These are phyloP conservation scores for Penicillium verrucosum DNA, from an alignment of 2,329 filamentous ascomycete genomes.

Conservation along the genomic window DNA sequence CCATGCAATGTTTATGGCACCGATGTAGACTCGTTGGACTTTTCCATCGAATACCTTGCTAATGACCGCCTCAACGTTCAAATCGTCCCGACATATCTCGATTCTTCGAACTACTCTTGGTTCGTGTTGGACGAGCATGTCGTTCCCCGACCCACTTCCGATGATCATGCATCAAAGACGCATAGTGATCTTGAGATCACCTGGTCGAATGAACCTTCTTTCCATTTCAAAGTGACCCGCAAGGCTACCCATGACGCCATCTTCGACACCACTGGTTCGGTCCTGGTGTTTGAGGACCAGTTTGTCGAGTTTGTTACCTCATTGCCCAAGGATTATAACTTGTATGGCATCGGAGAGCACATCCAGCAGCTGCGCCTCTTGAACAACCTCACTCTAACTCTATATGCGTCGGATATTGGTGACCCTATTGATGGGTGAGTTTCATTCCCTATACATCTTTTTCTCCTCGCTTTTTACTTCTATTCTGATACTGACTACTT, in stretches of 20 bases:
- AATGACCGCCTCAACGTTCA: constrained; percentile 65
- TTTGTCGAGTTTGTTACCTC: constrained; percentile 69
- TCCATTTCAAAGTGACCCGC: constrained; percentile 56
- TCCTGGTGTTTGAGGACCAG: constrained; percentile 71
- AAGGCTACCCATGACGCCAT: constrained; percentile 62
- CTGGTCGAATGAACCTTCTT: constrained; percentile 58
- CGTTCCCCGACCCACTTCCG: constrained; percentile 55
- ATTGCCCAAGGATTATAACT: constrained; percentile 68
- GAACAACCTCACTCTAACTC: constrained; percentile 67
- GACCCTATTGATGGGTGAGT: constrained; percentile 49
- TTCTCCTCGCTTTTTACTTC: not conserved
- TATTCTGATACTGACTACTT: not conserved
- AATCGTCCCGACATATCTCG: constrained; percentile 64
- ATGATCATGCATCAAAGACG: constrained; percentile 38
- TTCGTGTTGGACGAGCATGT: constrained; percentile 64
- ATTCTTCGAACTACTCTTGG: constrained; percentile 60
- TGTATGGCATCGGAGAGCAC: constrained; percentile 71
- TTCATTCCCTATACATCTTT: not conserved
- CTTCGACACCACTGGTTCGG: constrained; percentile 63
- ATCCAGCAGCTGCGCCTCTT: constrained; percentile 70
- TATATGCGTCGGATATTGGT: constrained; percentile 66
- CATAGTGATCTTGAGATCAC: constrained; percentile 49
- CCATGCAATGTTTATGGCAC: constrained; percentile 73
- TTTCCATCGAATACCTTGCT: constrained; percentile 67
- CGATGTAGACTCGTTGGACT: constrained; percentile 64